A percentile compares a stretch with the other conserved stretches of the same genome.
phyloP scores from a whole-genome alignment of 345 rosid genomes.

The Zanthoxylum bungeanum region DNA sequence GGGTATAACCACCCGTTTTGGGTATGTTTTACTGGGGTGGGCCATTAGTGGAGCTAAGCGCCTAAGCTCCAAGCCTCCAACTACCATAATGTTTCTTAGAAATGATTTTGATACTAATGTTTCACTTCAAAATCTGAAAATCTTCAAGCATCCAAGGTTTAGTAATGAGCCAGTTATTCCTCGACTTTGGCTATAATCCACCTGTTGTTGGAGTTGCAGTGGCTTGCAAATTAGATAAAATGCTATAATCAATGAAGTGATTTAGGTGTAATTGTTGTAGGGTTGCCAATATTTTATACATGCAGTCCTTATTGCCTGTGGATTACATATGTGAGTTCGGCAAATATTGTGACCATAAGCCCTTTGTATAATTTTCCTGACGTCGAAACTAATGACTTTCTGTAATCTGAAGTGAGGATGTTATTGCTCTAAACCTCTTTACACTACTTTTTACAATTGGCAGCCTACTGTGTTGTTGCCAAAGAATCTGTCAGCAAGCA shows the following conservation, averaged over 20 bases:
- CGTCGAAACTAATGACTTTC: neutral
- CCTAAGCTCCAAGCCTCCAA: too few relatives aligned
- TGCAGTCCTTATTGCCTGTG: neutral
- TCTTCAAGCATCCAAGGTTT: neutral
- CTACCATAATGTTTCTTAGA: neutral
- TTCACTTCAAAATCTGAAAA: neutral
- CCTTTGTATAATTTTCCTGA: neutral
- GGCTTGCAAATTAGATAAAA: neutral
- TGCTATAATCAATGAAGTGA: neutral
- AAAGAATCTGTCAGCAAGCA: constrained; percentile 90
- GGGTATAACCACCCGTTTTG: neutral
- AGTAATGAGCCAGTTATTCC: neutral
- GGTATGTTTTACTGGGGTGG: neutral
- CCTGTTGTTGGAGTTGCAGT: neutral
- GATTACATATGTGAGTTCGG: neutral
- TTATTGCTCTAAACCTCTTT: constrained; percentile 9
- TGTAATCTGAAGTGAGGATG: neutral
- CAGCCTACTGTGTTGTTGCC: constrained; percentile 97
- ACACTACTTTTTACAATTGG: constrained; percentile 19
- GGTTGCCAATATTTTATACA: neutral
- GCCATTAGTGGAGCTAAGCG: neutral
- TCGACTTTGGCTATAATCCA: neutral
- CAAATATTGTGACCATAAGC: neutral
- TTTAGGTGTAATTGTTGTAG: neutral
- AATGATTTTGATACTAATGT: neutral